Evolutionary conservation across 768 basidiomycete genomes (phyloP), one percentile per base, ranked within the genome.

Genomic region (Calocybe indica): DNA sequence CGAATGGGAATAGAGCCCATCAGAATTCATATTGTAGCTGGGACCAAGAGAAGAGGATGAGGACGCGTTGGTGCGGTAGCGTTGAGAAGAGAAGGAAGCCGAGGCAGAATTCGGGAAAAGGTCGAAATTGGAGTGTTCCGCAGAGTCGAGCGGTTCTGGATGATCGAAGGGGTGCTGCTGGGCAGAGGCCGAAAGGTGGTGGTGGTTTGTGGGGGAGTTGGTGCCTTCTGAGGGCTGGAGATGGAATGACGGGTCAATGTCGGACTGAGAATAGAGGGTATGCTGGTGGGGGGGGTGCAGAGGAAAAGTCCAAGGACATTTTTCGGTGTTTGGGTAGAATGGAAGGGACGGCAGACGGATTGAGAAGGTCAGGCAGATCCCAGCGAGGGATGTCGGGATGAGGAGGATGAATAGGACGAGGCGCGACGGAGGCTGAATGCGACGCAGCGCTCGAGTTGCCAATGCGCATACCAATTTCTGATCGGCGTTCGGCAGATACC

Each of bases 11-110:
- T 85, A 88, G 37, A 86, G 62, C 48, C 68, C 46, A 53, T 89
- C 82, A 29, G 74, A 68, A 53, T 71, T 67, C 49, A 84, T 73
- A 40, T 62, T 63, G 59, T 80, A 84, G 51, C 62, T 64, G 39
- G 76, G 76, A n/a, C 70, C 75, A 7, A 84, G 70, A n/a, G 82
- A 83, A 6, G 83, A 81, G 15, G 82, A 80, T 0, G 85, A 85
- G 43, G 84, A 82, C 31, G 82, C 81, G 69, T 84, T 85, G 38
- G 81, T 72, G 50, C 83, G 79, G 67, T 87, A 87, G 56, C 84
- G 80, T 49, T 78, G 71, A 39, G 78, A 75, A 43, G 67, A 63
- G 59, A 81, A 80, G 6, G 77, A 66, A 52, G 55, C 51, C 49
- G 60, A 55, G 22, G 66, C 61, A 40, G 73, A 69, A 61, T 69